Evolutionary conservation across 2,329 filamentous ascomycete species (phyloP), one percentile per base, ranked within the genome.

Genomic region (Colletotrichum sp.): DNA sequence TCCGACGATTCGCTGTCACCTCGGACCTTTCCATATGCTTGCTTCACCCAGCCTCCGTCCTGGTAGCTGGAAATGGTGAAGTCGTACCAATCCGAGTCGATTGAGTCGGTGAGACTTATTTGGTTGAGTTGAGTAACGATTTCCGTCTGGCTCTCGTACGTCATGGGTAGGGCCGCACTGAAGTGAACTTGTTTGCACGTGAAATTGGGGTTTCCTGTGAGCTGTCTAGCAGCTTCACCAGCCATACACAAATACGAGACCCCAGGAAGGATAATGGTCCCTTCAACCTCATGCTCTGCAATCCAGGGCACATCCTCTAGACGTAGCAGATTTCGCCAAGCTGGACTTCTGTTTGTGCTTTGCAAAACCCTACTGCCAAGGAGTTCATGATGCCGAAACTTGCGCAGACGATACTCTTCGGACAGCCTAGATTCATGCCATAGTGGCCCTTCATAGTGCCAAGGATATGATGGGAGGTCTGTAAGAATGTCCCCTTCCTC

Each of bases 31-130:
- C 71, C 71, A 26, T 18, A 57, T 2, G 65, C 71, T 22, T 73
- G 71, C 55, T 73, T 73, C 64, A 63, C 57, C 71, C 71, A 73
- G 52, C 18, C 8, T 22, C 48, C 70, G 28, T 68, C 32, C 34
- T 39, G 48, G 34, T 72, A 34, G 26, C 48, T 67, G 13, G 70
- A 67, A 22, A 75, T 71, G 8, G 67, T 67, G n/a, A 75, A 75
- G 7, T 34, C 39, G n/a, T 75, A 75, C 72, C 72, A 75, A 28
- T 69, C 62, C 15, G 39, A 63, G 62, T 69, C 57, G n/a, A 48
- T n/a, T 34, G 65, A 52, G 36, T 66, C 62, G 18, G 66, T 71
- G 1, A 74, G n/a, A 12, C 26, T 6, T 34, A 71, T 52, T 5
- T 13, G 62, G 6, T 24, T 36, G 10, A 75, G 55, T 18, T 65